phyloP scores from a whole-genome alignment of 805 yeast genomes.

The Sungouiozyma intestinalis region DNA sequence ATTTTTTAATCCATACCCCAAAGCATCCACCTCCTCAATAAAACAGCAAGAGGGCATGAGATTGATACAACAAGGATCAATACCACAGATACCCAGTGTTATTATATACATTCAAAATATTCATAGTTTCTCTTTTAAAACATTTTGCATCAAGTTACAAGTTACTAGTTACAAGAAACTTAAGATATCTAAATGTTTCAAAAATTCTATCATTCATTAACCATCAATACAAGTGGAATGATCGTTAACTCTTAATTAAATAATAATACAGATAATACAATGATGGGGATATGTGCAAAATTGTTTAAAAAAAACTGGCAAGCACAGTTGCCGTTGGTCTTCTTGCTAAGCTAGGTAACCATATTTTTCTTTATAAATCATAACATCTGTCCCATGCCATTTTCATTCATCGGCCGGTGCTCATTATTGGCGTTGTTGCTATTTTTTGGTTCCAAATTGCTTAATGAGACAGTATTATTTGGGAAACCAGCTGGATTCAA shows the following conservation, averaged over 20 bases:
- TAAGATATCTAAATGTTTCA: too few species aligned
- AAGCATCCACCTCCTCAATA: constrained; percentile 27
- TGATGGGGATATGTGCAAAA: neutral
- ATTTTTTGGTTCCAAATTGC: neutral
- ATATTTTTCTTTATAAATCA: too few species aligned
- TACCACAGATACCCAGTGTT: neutral
- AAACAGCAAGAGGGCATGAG: too few species aligned
- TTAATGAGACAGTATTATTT: neutral
- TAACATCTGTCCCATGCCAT: neutral
- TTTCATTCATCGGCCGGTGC: neutral
- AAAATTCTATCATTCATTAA: too few species aligned
- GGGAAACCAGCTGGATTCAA: neutral
- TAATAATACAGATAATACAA: neutral
- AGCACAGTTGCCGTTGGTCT: too few species aligned
- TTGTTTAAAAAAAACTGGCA: too few species aligned
- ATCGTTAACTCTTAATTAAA: neutral
- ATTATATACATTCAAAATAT: neutral
- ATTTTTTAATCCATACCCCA: constrained; percentile 26
- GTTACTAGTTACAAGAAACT: too few species aligned
- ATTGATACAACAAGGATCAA: too few species aligned
- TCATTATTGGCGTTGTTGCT: neutral
- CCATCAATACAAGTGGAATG: too few species aligned
- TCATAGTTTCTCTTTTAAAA: neutral
- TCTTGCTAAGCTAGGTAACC: too few species aligned
- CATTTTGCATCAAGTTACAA: neutral